Conservation (phyloP, 169 alveolate genomes). For the Eimeria zaria region DNA sequence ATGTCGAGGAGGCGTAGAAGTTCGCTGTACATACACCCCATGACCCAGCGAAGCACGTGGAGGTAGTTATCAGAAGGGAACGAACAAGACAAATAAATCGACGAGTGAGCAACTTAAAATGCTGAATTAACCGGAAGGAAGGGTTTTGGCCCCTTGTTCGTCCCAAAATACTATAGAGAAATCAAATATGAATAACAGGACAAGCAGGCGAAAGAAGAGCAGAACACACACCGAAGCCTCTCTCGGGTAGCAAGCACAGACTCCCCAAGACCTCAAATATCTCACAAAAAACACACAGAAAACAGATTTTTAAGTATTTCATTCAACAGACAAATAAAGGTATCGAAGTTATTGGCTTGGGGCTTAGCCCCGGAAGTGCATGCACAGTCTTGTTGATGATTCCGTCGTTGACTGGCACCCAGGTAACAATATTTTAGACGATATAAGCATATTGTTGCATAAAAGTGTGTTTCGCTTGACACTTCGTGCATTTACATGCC, state of each 20-base stretch:
- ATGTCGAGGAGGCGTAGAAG: background rate
- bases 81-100: background rate
- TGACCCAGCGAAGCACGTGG: background rate
- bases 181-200: background rate
- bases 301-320: background rate
- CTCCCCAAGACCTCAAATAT: background rate
- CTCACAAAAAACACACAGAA: background rate
- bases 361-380: constrained; percentile 21
- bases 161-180: background rate
- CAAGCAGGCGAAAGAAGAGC: background rate
- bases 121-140: background rate
- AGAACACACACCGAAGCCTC: background rate
- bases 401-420: background rate
- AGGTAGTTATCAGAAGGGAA: background rate
- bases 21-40: background rate
- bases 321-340: background rate
- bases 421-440: background rate
- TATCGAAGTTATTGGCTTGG: background rate
- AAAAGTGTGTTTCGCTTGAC: background rate
- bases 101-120: background rate
- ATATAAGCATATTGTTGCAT: background rate
- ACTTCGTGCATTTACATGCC: background rate
- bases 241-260: background rate
- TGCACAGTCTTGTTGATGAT: background rate
- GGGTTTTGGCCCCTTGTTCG: background rate